phyloP scores from a whole-genome alignment of 306 rosid species.

The Pyrus betulifolia region DNA sequence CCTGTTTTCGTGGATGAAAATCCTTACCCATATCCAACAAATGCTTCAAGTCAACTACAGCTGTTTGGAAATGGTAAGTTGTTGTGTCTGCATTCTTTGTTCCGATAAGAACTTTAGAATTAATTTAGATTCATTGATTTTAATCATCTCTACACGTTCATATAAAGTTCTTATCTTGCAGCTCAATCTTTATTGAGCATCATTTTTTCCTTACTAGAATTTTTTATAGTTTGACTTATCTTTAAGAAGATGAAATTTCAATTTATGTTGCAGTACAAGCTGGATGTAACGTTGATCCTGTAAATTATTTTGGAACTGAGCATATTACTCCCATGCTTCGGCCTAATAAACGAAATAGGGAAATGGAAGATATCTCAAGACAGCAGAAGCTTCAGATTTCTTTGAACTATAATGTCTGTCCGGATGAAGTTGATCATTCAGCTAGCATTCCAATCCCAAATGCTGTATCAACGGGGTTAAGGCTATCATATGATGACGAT shows the following conservation, averaged over 20 bases:
- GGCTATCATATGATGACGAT: conserved; percentile 85
- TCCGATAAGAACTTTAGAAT: too few relatives aligned
- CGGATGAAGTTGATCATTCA: conserved; percentile 62
- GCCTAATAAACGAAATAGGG: conserved; percentile 57
- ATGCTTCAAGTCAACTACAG: conserved; percentile 70
- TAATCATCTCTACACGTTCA: not conserved
- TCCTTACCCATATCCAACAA: conserved; percentile 46
- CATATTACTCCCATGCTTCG: conserved; percentile 50
- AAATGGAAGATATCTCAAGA: conserved; percentile 59
- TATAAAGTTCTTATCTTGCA: not conserved
- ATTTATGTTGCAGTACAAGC: conserved; percentile 52
- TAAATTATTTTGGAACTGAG: conserved; percentile 69
- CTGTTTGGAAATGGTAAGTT: conserved; percentile 72
- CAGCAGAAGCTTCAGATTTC: conserved; percentile 83
- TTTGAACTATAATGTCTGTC: conserved; percentile 58
- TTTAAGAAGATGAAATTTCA: conserved; percentile 10
- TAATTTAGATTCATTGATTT: not conserved
- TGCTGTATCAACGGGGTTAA: conserved; percentile 80
- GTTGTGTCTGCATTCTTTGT: not conserved
- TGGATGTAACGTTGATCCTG: conserved; percentile 70
- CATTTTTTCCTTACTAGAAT: not conserved
- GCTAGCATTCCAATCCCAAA: conserved; percentile 70
- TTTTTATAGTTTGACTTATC: not conserved
- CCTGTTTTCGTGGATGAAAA: conserved; percentile 67
- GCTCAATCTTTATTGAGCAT: not conserved